Evolutionary conservation across 2,329 filamentous ascomycete species (phyloP), one percentile per base, ranked within the genome.

Genomic region (Magnaporthales sp.): DNA sequence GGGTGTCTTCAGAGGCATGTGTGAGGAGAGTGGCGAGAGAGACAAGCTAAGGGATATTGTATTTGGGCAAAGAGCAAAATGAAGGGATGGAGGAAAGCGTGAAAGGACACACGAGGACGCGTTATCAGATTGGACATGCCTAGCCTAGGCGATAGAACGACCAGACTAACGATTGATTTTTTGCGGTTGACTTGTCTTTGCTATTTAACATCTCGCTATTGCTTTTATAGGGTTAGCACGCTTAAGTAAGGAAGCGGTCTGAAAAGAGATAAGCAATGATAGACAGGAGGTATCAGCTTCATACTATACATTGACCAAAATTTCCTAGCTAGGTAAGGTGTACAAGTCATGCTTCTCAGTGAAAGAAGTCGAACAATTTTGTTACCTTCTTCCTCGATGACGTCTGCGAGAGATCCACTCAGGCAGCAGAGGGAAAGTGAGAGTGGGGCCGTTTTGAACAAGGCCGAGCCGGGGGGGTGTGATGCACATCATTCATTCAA

Each of bases 1-100:
- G 68, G 80, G 84, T 5, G 77, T 86, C 1, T 91, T 91, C 73
- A 80, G 81, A 67, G 81, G 82, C n/a, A 86, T 91, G 85, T 86
- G 86, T 56, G 80, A 84, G 73, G 82, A 85, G 73, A 87, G 84
- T 70, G 86, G 86, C 0, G 86, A 88, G 77, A 82, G 77, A 72
- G 82, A 85, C 1, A 83, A 80, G 73, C 71, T 87, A 68, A 77
- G 75, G 69, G 76, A 77, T 29, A 80, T 85, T 13, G 80, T 85
- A 3, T 74, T 77, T 69, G 74, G 74, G 15, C 67, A 74, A 62
- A 67, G 65, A 63, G 46, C 19, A 46, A 32, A 19, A 32, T 30
- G 8, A 27, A 51, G 62, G 27, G 19, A 31, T 24, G 8, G 6
- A 24, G 4, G 29, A 15, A 11, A 4, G 4, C 26, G 4, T 15